phyloP scores from a whole-genome alignment of 768 basidiomycete genomes.

The Kwoniella botswanensis region DNA sequence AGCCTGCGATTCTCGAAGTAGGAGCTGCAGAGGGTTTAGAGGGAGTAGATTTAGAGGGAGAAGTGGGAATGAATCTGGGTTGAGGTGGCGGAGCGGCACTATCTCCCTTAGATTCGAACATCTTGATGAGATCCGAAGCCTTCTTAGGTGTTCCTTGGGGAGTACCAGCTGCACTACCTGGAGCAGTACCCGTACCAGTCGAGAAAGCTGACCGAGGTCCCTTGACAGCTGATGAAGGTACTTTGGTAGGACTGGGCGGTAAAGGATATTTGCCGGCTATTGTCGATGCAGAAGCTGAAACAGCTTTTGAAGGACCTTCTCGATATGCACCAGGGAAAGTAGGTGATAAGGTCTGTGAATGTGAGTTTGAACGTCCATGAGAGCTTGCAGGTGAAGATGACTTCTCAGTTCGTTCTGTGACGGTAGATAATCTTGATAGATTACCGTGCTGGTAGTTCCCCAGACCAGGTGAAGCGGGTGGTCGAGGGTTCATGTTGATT shows the following conservation, averaged over 20 bases:
- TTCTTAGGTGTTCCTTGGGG: constrained; percentile 39
- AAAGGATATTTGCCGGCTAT: constrained; percentile 42
- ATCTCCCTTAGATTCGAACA: constrained; percentile 38
- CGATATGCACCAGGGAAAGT: constrained; percentile 20
- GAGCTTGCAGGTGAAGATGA: constrained; percentile 6
- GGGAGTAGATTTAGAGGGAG: constrained; percentile 10
- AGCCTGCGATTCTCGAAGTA: not conserved
- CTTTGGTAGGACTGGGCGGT: constrained; percentile 30
- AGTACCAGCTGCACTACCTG: constrained; percentile 11
- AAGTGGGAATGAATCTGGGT: constrained; percentile 19
- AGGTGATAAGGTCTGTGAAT: constrained; percentile 10
- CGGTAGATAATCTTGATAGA: constrained; percentile 32
- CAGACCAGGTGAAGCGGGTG: constrained; percentile 2
- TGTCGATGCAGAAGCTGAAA: constrained; percentile 13
- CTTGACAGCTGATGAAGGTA: constrained; percentile 18
- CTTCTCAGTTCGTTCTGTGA: constrained; percentile 46
- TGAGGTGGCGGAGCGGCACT: constrained; percentile 23
- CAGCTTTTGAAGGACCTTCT: constrained; percentile 12
- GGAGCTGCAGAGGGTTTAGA: not conserved
- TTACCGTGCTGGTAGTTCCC: constrained; percentile 9
- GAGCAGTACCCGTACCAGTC: constrained; percentile 4
- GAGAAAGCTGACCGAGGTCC: constrained; percentile 19
- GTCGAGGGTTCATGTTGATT: constrained; percentile 16
- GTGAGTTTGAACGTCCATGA: not conserved
- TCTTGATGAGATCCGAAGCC: constrained; percentile 47